phyloP scores from a whole-genome alignment of 73 alveolate species.

The Tetrahymena elliotti region DNA sequence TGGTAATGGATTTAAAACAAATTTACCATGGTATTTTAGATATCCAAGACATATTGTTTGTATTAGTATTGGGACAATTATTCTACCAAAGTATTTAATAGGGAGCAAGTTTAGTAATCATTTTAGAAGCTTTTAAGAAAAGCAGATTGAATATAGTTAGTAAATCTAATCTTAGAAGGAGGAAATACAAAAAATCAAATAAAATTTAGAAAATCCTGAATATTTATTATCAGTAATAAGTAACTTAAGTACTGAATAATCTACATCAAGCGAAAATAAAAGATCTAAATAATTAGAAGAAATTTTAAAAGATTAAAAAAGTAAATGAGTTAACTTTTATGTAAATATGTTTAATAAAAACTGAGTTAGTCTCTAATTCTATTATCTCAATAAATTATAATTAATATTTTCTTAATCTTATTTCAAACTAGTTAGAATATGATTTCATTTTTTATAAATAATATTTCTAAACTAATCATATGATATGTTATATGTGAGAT shows the following conservation, averaged over 20 bases:
- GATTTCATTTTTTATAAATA: no score
- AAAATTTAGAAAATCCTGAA: neutral
- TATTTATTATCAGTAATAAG: neutral
- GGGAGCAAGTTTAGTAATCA: neutral
- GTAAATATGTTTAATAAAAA: neutral
- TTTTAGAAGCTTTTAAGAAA: neutral
- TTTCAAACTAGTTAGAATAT: no score
- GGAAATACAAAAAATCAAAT: neutral
- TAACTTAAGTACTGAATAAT: no score
- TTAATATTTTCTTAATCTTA: no score
- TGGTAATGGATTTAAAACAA: neutral
- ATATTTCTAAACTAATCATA: no score
- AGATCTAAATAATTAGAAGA: neutral
- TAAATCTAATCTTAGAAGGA: neutral
- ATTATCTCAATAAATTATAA: neutral
- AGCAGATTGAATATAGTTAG: neutral
- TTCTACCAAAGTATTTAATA: neutral
- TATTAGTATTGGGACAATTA: neutral
- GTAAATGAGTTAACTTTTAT: neutral
- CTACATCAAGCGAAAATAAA: neutral
- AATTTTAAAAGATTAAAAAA: no score
- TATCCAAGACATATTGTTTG: neutral
- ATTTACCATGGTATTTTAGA: neutral
- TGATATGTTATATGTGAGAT: no score
- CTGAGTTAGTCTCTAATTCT: no score